These are phyloP conservation scores for Calonectria montana DNA, from an alignment of 2,329 filamentous ascomycete genomes.

Conservation along the genomic window DNA sequence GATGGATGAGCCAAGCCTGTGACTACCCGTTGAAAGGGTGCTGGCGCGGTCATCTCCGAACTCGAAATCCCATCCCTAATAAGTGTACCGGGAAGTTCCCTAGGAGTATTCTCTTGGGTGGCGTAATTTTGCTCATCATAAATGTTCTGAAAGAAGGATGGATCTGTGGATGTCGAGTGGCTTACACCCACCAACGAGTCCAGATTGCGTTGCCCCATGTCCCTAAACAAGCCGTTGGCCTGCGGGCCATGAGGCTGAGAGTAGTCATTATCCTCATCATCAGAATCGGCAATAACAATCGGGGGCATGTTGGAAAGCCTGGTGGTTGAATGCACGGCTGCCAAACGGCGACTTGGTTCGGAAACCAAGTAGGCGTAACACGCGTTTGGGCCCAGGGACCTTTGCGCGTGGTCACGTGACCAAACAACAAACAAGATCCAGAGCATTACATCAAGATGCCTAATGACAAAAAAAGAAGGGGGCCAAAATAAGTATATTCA, in stretches of 20 bases:
- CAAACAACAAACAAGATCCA: background rate
- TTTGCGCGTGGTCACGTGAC: conserved; percentile 39
- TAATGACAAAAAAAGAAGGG: too few species aligned
- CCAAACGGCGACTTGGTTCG: conserved; percentile 9
- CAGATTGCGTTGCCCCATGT: conserved; percentile 15
- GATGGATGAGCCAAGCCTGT: conserved; percentile 42
- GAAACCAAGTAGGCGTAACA: background rate
- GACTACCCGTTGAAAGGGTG: conserved; percentile 42
- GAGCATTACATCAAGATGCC: too few species aligned
- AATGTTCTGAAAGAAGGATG: conserved; percentile 58
- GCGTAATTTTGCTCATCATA: conserved; percentile 59
- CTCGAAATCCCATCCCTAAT: conserved; percentile 31
- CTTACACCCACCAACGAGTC: conserved; percentile 42
- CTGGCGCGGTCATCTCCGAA: conserved; percentile 41
- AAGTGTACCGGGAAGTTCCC: conserved; percentile 17
- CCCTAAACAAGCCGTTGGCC: conserved; percentile 9
- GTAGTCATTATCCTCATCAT: conserved; percentile 48
- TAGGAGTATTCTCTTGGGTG: conserved; percentile 35
- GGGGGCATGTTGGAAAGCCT: conserved; percentile 35
- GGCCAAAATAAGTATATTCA: too few species aligned
- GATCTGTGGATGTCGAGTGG: conserved; percentile 58
- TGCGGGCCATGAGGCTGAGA: conserved; percentile 29
- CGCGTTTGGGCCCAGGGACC: conserved; percentile 31
- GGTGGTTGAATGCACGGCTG: background rate
- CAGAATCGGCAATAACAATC: conserved; percentile 53